Percentiles rank a stretch among this genome's conserved stretches.
Evolutionary conservation across 2,329 filamentous ascomycete species (phyloP).

Genomic region (Bipolaris oryzae): DNA sequence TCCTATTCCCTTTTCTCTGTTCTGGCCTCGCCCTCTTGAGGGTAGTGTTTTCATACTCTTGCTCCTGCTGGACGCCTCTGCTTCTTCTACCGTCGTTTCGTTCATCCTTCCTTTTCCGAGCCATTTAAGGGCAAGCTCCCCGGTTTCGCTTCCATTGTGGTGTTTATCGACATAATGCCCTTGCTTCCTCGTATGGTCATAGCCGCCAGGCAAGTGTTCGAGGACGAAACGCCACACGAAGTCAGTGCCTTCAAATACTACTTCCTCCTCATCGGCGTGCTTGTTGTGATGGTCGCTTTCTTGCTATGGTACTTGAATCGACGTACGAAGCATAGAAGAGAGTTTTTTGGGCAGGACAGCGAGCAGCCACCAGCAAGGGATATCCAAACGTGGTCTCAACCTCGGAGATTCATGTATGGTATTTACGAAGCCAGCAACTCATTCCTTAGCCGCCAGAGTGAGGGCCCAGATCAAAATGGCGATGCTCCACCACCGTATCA

Average conservation of each 20-base stretch:
- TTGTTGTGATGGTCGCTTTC: slow-evolving; percentile 53
- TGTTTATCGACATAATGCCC: not conserved
- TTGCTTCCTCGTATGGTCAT: not conserved
- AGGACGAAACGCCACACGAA: not conserved
- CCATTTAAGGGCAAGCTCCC: not conserved
- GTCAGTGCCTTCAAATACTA: slow-evolving; percentile 53
- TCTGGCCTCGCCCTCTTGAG: not conserved
- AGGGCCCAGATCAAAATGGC: slow-evolving; percentile 68
- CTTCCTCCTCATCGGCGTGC: slow-evolving; percentile 63
- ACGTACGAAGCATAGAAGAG: slow-evolving; percentile 47
- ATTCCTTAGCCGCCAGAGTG: slow-evolving; percentile 46
- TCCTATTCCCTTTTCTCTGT: not conserved
- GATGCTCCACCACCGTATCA: slow-evolving; percentile 70
- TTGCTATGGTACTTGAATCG: slow-evolving; percentile 54
- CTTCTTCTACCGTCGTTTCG: not conserved
- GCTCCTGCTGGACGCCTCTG: not conserved
- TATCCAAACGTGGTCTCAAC: slow-evolving; percentile 43
- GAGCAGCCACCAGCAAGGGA: slow-evolving; percentile 47
- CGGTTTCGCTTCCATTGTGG: not conserved
- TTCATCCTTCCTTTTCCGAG: not conserved
- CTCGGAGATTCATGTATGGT: slow-evolving; percentile 40
- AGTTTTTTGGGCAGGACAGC: slow-evolving; percentile 32
- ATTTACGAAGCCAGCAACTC: slow-evolving; percentile 26
- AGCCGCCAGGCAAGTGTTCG: not conserved
- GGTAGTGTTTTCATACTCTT: not conserved